Conservation (phyloP, 192 early-diverging fungal species). For the Rhizoclosmatium sp. region DNA sequence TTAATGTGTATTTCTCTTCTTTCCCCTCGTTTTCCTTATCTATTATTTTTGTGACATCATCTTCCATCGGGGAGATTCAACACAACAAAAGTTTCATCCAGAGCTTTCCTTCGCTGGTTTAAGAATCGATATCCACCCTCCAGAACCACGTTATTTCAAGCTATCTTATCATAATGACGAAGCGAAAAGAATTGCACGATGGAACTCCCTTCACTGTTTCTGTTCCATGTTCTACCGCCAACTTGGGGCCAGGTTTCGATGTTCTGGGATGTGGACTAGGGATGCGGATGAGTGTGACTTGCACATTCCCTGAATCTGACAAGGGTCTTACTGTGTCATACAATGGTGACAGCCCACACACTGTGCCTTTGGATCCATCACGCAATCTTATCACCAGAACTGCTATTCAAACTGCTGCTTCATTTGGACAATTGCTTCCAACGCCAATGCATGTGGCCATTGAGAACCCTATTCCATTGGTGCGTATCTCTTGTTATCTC, state of each 20-base stretch:
- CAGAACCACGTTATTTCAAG: too few species aligned
- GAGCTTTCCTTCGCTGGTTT: too few species aligned
- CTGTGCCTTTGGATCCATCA: conserved; percentile 80
- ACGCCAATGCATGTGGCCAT: conserved; percentile 74
- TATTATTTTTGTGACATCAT: background rate
- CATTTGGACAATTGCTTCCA: conserved; percentile 71
- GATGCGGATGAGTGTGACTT: conserved; percentile 77
- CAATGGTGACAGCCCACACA: conserved; percentile 69
- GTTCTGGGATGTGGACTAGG: conserved; percentile 90
- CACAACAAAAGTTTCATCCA: too few species aligned
- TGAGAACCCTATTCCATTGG: conserved; percentile 89
- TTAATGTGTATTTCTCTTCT: background rate
- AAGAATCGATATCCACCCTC: too few species aligned
- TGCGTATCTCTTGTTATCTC: background rate
- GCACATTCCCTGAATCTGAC: conserved; percentile 33
- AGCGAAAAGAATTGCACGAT: background rate
- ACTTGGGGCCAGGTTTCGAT: conserved; percentile 98
- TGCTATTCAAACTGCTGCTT: conserved; percentile 85
- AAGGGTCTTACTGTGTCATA: conserved; percentile 53
- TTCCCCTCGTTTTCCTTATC: background rate
- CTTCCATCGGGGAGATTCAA: background rate
- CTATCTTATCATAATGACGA: background rate
- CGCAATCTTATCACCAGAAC: conserved; percentile 93
- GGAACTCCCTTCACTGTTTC: conserved; percentile 60
- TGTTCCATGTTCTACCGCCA: conserved; percentile 96